Conservation (phyloP, 2,329 filamentous ascomycete genomes). For the Colletotrichum horii region DNA sequence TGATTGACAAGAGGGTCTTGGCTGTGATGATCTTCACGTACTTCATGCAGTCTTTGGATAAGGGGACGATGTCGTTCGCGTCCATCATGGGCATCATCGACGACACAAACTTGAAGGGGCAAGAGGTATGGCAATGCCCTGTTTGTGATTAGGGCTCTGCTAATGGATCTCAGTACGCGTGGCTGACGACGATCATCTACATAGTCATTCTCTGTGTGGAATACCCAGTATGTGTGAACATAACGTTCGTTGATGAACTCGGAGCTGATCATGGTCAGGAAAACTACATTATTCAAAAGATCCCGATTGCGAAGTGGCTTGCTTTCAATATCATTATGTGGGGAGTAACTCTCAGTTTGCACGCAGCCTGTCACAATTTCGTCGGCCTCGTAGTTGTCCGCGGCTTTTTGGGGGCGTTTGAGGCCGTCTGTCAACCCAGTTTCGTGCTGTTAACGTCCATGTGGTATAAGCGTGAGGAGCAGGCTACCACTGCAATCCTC, state of each 20-base stretch:
- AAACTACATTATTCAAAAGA: constrained; percentile 37
- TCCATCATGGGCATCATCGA: constrained; percentile 30
- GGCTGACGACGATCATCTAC: constrained; percentile 43
- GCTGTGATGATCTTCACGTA: constrained; percentile 58
- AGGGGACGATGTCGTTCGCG: constrained; percentile 30
- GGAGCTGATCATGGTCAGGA: neutral
- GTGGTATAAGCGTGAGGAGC: constrained; percentile 43
- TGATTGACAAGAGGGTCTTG: constrained; percentile 52
- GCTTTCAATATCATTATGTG: constrained; percentile 45
- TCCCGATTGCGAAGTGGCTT: constrained; percentile 43
- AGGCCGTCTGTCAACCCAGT: constrained; percentile 48
- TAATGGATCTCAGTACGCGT: constrained; percentile 32
- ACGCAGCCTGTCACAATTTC: constrained; percentile 41
- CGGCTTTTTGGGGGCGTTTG: constrained; percentile 49
- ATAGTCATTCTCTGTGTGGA: constrained; percentile 47
- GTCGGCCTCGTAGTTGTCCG: constrained; percentile 43
- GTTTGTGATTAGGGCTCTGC: neutral
- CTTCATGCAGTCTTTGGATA: constrained; percentile 42
- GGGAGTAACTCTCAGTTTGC: constrained; percentile 41
- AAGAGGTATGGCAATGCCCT: constrained; percentile 9
- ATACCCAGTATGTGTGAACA: constrained; percentile 38
- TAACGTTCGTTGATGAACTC: rapidly evolving
- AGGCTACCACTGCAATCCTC: constrained; percentile 27
- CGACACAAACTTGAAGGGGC: constrained; percentile 37
- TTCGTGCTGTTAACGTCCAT: constrained; percentile 45